Evolutionary conservation across 768 basidiomycete genomes (phyloP).

Genomic region (Suillus tomentosus): DNA sequence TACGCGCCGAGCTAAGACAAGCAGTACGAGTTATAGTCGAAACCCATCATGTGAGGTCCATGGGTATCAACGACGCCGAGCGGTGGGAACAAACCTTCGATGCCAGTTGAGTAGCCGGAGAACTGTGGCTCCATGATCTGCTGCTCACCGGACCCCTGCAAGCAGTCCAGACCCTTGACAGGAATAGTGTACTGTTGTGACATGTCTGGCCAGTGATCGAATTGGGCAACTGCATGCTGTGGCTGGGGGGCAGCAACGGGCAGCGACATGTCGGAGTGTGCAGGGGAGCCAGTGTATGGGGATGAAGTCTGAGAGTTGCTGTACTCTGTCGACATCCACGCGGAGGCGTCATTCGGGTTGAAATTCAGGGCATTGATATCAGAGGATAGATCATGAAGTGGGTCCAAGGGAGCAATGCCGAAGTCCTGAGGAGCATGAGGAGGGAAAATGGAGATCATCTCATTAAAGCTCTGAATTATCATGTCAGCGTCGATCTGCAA

Average conservation of each 20-base stretch:
- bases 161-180: neutral
- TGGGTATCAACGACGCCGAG: slow-evolving; percentile 4
- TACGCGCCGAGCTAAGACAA: neutral
- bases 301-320: slow-evolving; percentile 36
- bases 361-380: slow-evolving; percentile 13
- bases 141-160: neutral
- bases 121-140: slow-evolving; percentile 7
- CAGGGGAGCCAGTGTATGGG: slow-evolving; percentile 45
- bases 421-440: slow-evolving; percentile 22
- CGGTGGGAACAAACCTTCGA: slow-evolving; percentile 10
- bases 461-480: slow-evolving; percentile 22
- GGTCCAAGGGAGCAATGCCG: slow-evolving; percentile 30
- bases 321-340: slow-evolving; percentile 19
- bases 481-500: neutral
- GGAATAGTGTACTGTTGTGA: neutral
- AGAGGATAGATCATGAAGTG: slow-evolving; percentile 18
- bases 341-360: slow-evolving; percentile 15
- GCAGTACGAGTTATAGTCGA: slow-evolving; percentile 6
- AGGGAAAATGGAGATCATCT: slow-evolving; percentile 27
- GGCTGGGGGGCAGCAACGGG: slow-evolving; percentile 33
- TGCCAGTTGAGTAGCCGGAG: slow-evolving; percentile 7
- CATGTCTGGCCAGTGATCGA: slow-evolving; percentile 25
- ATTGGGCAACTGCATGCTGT: slow-evolving; percentile 18
- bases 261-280: slow-evolving; percentile 31
- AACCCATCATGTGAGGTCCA: slow-evolving; percentile 4